Evolutionary conservation across 768 basidiomycete genomes (phyloP), one percentile per base, ranked within the genome.

Genomic region (Xerocomus spinulosus): DNA sequence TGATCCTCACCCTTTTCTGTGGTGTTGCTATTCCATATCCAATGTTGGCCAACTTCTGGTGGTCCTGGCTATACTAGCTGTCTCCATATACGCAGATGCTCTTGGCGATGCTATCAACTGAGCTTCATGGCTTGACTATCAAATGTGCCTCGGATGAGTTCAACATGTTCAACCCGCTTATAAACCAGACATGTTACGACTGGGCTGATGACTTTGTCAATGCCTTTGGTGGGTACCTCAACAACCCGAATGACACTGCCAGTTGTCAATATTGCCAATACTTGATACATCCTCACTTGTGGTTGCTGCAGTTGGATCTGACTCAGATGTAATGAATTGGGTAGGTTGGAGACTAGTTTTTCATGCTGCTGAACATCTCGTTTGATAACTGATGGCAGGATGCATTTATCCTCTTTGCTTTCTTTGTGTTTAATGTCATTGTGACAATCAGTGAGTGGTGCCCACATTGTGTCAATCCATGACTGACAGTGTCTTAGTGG

Each of bases 1-100:
- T 83, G 26, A 70, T 85, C 32, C 77, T 90, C 42, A 68, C 78
- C 4, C 76, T 82, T 14, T 91, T 91, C 77, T 88, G 86, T 55
- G 90, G 90, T 60, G 86, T 90, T 14, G 84, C 85, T 1, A 79
- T 90, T 46, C 87, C 86, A 0, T 83, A 77, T 48, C 78, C 82
- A 0, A 74, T 73, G 4, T 66, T 90, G 63, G 73, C 75, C 9
- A 60, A 63, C 24, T 89, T 88, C 73, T 89, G 85, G 85, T 70
- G 77, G 52, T 73, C 72, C n/a, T 92, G 88, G 87, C 64, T 91
- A 14, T 92, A 92, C 64, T 73, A 82, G 51, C 68, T 86, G 8
- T 70, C 73, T 37, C 88, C 89, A 0, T 87, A 81, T 64, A 89
- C 85, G 0, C 78, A 86, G 20, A 71, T 80, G 10, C 65, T 91